Evolutionary conservation across 352 stramenopile species (phyloP), one percentile per base, ranked within the genome.

Genomic region (Phytopythium montanum): DNA sequence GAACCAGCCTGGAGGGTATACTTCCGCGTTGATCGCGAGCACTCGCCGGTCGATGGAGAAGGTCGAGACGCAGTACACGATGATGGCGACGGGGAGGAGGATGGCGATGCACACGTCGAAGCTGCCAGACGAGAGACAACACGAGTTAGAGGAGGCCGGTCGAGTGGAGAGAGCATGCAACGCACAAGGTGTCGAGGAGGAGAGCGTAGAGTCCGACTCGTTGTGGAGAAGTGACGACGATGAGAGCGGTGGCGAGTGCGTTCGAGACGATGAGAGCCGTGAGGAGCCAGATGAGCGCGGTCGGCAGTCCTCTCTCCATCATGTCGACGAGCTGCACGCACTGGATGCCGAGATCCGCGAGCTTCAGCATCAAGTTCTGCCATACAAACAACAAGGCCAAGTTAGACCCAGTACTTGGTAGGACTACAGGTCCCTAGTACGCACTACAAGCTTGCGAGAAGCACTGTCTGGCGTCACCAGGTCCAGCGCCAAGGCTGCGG

Each of bases 91-190:
- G 0, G 72, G 75, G 29, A 71, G 81, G 4, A 63, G 50, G 21
- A 81, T 51, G 1, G 62, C 65, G 38, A 79, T 68, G 12, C 73
- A 56, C 2, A 81, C 54, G 28, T 84, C 68, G 39, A 81, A 70
- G 6, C 71, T 83, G 28, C 33, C 10, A 38, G 5, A 10, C 36
- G 36, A 42, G 0, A 42, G 13, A n/a, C 13, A 42, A 42, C 1
- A 18, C 13, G 1, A 14, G 9, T 38, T 38, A 38, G 33, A 38
- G 33, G 6, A 13, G 8, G 9, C 14, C 9, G 33, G 5, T 12
- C 33, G 14, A 14, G 9, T 8, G 2, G 9, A 8, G 5, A 2
- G 5, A 38, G 8, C 14, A 38, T 38, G 14, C 6, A 44, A 44
- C 38, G 38, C 51, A 73, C 62, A 55, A 39, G 1, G 61, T 55